Base-by-base conservation (phyloP, 495 filamentous ascomycete genomes). In the Penicillium longicatenatum region DNA sequence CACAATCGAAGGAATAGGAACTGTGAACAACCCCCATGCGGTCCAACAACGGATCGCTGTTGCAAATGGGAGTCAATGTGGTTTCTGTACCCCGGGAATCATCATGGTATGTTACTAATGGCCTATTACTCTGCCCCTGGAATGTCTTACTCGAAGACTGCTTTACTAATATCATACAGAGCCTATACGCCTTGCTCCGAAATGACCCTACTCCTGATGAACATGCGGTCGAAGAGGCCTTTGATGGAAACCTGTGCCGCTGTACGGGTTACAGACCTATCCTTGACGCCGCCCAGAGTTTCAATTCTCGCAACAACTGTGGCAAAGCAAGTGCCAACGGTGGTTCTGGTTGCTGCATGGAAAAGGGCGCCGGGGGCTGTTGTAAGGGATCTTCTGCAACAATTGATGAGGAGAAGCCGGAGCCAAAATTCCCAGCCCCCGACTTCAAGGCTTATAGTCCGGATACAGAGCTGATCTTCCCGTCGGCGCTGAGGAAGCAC, bases 211-310 rank as follows among this genome's bases (percentile, higher is more conserved):
- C 52, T n/a, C 67, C 67, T 19, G 65, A 63, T 10, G 67, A 70
- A 47, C 67, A 70, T n/a, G 67, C 56, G 9, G 62, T 70, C 19
- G 67, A 70, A 45, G 67, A 70, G 47, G 64, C 67, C 2, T 70
- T 70, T 48, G 94, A 98, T 72, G 94, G 94, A 2, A 98, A 98
- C 63, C 76, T 98, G 19, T 98, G 94, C 65, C 86, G 94, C 58
- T 98, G 94, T 69, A 98, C 94, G 0, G 94, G 94, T 16, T 98
- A 98, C 69, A 79, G 92, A 42, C 91, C 94, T 1, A 97, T 98
- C 57, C 79, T 98, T 3, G 93, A 97, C 68, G 94, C 94, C 30
- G 94, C 94, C 78, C 82, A 82, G 63, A 84, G 78, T 39, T 84
- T 85, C 50, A 70, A 70, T 47, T 59, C 64, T 1, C 55, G 43